Conservation (phyloP, 1,284 basidiomycete species). For the Rhodotorula sp. region DNA sequence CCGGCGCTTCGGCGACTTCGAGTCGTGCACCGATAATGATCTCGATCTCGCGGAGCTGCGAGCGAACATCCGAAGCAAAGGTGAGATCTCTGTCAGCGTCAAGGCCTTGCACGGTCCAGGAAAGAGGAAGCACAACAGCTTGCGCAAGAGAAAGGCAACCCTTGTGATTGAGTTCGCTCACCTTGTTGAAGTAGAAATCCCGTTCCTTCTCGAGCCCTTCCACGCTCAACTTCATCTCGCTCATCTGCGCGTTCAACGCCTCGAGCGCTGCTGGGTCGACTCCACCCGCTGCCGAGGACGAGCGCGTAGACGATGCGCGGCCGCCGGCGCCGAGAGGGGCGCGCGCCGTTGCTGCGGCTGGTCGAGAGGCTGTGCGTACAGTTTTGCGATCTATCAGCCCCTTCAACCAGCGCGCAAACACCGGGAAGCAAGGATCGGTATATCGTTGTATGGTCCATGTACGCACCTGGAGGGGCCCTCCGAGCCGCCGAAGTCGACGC, state of each 20-base stretch:
- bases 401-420: neutral
- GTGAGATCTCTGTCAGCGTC: too few species aligned
- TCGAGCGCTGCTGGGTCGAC: conserved; percentile 52
- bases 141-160: conserved; percentile 6
- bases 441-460: neutral
- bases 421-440: too few species aligned
- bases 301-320: neutral
- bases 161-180: conserved; percentile 48
- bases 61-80: too few species aligned
- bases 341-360: neutral
- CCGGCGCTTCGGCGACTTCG: conserved; percentile 36
- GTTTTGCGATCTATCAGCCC: too few species aligned
- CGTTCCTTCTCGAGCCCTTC: conserved; percentile 59
- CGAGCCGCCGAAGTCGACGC: neutral
- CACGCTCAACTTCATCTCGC: conserved; percentile 76
- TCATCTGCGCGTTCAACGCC: conserved; percentile 70
- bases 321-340: neutral
- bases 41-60: conserved; percentile 88
- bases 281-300: conserved; percentile 10
- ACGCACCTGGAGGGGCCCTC: conserved; percentile 1
- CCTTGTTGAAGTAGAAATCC: conserved; percentile 98
- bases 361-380: conserved; percentile 1
- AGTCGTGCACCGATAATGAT: conserved; percentile 64
- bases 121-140: neutral
- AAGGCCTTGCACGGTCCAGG: too few species aligned